Conservation (phyloP, 805 yeast genomes). For the Yarrowia sp. region DNA sequence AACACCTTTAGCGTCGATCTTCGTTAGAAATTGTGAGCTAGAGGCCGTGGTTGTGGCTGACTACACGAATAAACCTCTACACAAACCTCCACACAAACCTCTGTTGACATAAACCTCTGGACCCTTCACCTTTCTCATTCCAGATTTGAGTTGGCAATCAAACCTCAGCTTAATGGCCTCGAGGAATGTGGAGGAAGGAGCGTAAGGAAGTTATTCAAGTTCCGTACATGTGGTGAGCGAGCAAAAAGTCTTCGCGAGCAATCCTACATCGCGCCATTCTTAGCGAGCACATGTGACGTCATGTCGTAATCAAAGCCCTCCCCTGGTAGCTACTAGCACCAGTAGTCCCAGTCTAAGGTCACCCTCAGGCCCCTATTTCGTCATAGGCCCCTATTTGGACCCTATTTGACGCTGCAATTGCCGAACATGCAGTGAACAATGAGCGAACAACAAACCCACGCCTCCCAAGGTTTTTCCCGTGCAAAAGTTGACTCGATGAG, state of each 20-base stretch:
- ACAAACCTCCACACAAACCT: too few species aligned
- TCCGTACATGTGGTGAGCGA: too few species aligned
- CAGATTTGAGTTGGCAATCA: slow-evolving; percentile 10
- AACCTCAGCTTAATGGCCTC: not conserved
- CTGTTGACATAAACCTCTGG: too few species aligned
- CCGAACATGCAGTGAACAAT: slow-evolving; percentile 1
- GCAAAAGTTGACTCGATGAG: not conserved
- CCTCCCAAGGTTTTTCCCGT: not conserved
- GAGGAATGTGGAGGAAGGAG: not conserved
- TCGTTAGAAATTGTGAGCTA: too few species aligned
- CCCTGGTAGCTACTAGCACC: not conserved
- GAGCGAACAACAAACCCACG: slow-evolving; percentile 6
- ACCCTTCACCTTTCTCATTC: too few species aligned
- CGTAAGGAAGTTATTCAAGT: too few species aligned
- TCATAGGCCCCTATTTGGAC: not conserved
- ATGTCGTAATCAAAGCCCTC: not conserved
- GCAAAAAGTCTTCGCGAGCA: too few species aligned
- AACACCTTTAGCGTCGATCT: not conserved
- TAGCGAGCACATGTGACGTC: too few species aligned
- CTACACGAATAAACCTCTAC: too few species aligned
- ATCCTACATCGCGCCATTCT: too few species aligned
- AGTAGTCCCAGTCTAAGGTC: too few species aligned
- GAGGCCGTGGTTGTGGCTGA: too few species aligned
- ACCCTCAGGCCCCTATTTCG: slow-evolving; percentile 1
- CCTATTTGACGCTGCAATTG: not conserved